Percentiles rank a stretch among this genome's conserved stretches.
Conservation (phyloP, 176 grass and related monocot genomes). For the Canna indica region DNA sequence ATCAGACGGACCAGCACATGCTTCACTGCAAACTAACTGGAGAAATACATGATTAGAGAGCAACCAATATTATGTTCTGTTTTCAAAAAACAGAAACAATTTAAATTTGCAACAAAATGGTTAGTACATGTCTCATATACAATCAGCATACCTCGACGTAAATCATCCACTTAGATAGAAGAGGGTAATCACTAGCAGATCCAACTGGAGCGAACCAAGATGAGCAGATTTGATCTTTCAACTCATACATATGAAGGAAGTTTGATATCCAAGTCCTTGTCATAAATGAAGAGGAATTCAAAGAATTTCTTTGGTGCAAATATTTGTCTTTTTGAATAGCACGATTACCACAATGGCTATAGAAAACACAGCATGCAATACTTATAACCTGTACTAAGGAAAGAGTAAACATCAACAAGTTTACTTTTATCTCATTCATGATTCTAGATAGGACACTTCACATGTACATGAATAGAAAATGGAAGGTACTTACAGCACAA, state of each 20-base stretch:
- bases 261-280: constrained; percentile 71
- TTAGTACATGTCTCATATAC: background rate
- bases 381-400: constrained; percentile 61
- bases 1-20: constrained; percentile 71
- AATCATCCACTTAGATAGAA: constrained; percentile 87
- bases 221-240: constrained; percentile 93
- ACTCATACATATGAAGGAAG: constrained; percentile 64
- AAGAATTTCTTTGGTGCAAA: constrained; percentile 33
- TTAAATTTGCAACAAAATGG: constrained; percentile 18
- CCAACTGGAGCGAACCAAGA: constrained; percentile 94
- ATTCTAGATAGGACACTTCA: constrained; percentile 1
- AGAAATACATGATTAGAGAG: constrained; percentile 40
- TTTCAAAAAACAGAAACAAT: constrained; percentile 8
- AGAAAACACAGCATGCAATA: constrained; percentile 89
- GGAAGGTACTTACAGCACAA: constrained; percentile 56
- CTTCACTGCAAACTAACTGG: constrained; percentile 94
- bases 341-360: constrained; percentile 71
- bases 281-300: constrained; percentile 38
- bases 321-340: constrained; percentile 61
- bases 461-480: background rate
- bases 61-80: constrained; percentile 15
- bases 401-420: background rate
- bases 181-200: constrained; percentile 84
- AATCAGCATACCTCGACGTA: constrained; percentile 64
- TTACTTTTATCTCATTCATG: constrained; percentile 25